Percentiles rank a stretch among this genome's conserved stretches.
phyloP scores from a whole-genome alignment of 345 rosid genomes.

The Reutealis trisperma region DNA sequence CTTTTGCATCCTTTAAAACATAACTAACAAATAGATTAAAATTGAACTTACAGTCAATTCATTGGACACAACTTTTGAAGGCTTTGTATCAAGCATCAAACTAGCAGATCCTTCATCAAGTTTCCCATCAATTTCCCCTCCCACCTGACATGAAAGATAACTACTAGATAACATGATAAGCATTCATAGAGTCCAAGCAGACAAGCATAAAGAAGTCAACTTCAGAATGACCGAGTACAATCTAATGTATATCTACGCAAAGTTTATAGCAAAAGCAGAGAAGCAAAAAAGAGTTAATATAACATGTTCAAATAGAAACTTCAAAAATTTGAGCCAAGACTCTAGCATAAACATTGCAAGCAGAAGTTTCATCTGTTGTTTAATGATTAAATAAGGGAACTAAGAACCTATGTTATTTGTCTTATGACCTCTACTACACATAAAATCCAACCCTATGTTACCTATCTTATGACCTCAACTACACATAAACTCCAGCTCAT shows the following conservation, averaged over 20 bases:
- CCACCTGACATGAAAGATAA: constrained; percentile 52
- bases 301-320: background rate
- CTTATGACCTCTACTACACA: background rate
- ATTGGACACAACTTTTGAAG: constrained; percentile 90
- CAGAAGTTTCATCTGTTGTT: background rate
- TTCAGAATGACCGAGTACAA: background rate
- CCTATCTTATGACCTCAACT: background rate
- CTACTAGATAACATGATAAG: constrained; percentile 15
- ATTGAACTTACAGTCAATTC: constrained; percentile 86
- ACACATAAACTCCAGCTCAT: background rate
- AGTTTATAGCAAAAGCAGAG: background rate
- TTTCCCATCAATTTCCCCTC: constrained; percentile 75
- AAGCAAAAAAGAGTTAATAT: background rate
- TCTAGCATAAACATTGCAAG: background rate
- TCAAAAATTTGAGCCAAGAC: background rate
- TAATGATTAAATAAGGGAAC: background rate
- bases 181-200: background rate
- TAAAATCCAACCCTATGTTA: too few species aligned
- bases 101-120: constrained; percentile 90
- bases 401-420: background rate
- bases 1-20: background rate
- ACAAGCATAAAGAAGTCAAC: background rate
- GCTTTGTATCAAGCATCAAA: constrained; percentile 86
- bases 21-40: constrained; percentile 2
- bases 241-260: background rate